Conservation (phyloP, 2,329 filamentous ascomycete species). For the Pleomassaria siparia region DNA sequence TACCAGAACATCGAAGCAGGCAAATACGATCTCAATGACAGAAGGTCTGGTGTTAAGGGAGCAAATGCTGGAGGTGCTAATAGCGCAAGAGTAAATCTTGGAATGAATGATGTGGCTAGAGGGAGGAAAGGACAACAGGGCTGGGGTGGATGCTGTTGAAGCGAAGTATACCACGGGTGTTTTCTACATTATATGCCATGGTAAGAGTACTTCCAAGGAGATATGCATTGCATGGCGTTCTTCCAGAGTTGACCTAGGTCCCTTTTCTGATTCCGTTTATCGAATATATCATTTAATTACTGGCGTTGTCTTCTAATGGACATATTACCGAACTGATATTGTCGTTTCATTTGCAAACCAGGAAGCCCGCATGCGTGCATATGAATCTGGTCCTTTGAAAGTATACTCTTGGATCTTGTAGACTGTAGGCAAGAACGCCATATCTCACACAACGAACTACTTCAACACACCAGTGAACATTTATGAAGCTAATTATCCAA, state of each 20-base stretch:
- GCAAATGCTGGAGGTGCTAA: constrained; percentile 52
- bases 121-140: constrained; percentile 34
- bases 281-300: constrained; percentile 1
- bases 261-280: not conserved
- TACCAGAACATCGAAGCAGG: constrained; percentile 96
- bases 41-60: constrained; percentile 85
- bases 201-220: not conserved
- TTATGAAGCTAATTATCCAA: too few species aligned
- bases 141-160: constrained; percentile 37
- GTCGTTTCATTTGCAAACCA: too few species aligned
- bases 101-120: constrained; percentile 44
- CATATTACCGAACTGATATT: too few species aligned
- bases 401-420: too few species aligned
- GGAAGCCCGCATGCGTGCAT: too few species aligned
- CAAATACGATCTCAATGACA: constrained; percentile 90
- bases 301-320: not conserved
- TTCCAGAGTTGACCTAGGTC: not conserved
- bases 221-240: not conserved
- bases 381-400: too few species aligned
- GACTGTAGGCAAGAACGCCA: too few species aligned
- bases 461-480: too few species aligned
- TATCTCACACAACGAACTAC: too few species aligned
- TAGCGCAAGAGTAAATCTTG: constrained; percentile 47
- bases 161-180: not conserved
- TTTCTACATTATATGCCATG: not conserved